Evolutionary conservation across 176 grass and related monocot genomes (phyloP).

Genomic region (Bothriochloa decipiens): DNA sequence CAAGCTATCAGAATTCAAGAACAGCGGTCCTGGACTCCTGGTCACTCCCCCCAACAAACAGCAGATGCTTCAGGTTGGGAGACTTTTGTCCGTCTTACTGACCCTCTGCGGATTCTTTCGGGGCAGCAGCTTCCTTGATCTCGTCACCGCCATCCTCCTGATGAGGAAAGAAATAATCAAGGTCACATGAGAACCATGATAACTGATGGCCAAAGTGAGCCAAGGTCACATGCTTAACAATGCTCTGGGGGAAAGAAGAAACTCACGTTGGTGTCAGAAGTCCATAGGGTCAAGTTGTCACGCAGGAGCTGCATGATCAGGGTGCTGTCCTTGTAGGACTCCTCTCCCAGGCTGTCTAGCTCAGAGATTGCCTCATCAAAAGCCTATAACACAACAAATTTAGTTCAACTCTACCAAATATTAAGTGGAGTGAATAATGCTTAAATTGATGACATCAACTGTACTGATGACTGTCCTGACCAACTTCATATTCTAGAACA

Average conservation of each 20-base stretch:
- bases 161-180: not conserved
- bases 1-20: constrained; percentile 44
- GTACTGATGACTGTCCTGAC: not conserved
- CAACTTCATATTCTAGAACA: not conserved
- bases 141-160: constrained; percentile 74
- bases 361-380: constrained; percentile 95
- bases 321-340: constrained; percentile 96
- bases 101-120: constrained; percentile 57
- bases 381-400: constrained; percentile 39
- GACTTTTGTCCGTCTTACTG: constrained; percentile 43
- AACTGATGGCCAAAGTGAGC: not conserved
- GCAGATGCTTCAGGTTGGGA: constrained; percentile 24
- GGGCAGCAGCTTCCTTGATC: constrained; percentile 68
- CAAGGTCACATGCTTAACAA: not conserved
- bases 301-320: constrained; percentile 92
- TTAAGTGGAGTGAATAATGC: not conserved
- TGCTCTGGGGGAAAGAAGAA: not conserved
- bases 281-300: constrained; percentile 94
- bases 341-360: constrained; percentile 88
- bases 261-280: constrained; percentile 75
- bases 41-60: constrained; percentile 30
- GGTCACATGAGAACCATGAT: constrained; percentile 15
- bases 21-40: not conserved
- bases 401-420: not conserved
- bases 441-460: not conserved